phyloP scores from a whole-genome alignment of 1,284 basidiomycete genomes.

The Boletus semigastroideus region DNA sequence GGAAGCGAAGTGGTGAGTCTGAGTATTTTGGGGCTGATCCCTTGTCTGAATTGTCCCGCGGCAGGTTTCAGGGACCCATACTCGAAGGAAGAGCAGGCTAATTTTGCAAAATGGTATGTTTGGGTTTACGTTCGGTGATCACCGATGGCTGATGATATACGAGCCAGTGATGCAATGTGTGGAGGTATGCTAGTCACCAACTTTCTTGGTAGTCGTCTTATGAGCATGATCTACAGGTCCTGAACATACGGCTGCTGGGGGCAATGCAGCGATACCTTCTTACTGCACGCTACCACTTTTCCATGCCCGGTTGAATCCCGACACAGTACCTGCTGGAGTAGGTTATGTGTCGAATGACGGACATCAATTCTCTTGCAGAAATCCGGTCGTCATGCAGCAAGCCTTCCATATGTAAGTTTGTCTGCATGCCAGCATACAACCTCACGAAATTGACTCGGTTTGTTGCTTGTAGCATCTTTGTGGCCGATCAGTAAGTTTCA shows the following conservation, averaged over 20 bases:
- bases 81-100: slow-evolving; percentile 49
- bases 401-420: slow-evolving; percentile 25
- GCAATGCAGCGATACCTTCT: slow-evolving; percentile 46
- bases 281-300: slow-evolving; percentile 57
- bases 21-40: too few species aligned
- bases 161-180: slow-evolving; percentile 50
- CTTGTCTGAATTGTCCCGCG: not conserved
- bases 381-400: slow-evolving; percentile 50
- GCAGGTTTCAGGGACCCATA: slow-evolving; percentile 51
- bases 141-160: slow-evolving; percentile 20
- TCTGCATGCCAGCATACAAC: not conserved
- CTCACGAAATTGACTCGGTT: slow-evolving; percentile 1
- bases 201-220: not conserved
- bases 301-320: slow-evolving; percentile 41
- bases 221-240: slow-evolving; percentile 33
- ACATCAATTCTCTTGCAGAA: slow-evolving; percentile 49
- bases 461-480: slow-evolving; percentile 24
- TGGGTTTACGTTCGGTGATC: not conserved
- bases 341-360: slow-evolving; percentile 56
- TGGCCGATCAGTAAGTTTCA: slow-evolving; percentile 24
- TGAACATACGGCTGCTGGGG: slow-evolving; percentile 44
- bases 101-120: slow-evolving; percentile 53
- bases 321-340: slow-evolving; percentile 29
- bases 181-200: slow-evolving; percentile 10
- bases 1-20: slow-evolving; percentile 50